Evolutionary conservation across 75 land plant genomes (phyloP), one percentile per base, ranked within the genome.

Genomic region (Adiantum capillusveneris): DNA sequence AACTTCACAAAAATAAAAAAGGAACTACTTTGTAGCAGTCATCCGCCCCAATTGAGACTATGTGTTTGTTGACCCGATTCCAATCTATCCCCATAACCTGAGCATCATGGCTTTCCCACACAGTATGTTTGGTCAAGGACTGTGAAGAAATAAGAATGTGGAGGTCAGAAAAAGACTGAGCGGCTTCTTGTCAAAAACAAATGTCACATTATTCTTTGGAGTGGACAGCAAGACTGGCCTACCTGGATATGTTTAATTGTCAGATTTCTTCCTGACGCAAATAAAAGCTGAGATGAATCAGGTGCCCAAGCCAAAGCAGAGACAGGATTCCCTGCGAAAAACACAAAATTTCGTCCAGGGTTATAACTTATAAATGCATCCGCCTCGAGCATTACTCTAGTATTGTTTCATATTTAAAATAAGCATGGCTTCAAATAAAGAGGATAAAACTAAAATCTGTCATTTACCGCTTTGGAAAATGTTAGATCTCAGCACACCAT

Each of bases 261-360:
- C 25, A 73, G 29, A 36, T 51, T 49, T 26, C 34, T 53, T 22
- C 59, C 59, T 43, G 56, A 54, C 41, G 65, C 30, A 44, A 54
- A 73, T 25, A 73, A 36, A 27, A 73, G 44, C 53, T 62, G 76
- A 30, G 60, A 46, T 36, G 76, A 73, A 19, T 66, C 65, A 56
- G 76, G 70, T 14, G 73, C 60, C 76, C 76, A 73, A 17, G 71
- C 61, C 29, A 73, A 22, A n/a, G 71, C 71, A 62, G 65, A 66
- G 19, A 73, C 49, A 53, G 71, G 43, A 54, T 64, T 44, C 43
- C 50, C 75, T 72, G 68, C 7, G 9, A 34, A 34, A 34, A 34
- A n/a, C n/a, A n/a, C n/a, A n/a, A n/a, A n/a, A n/a, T n/a, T n/a
- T n/a, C n/a, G n/a, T n/a, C n/a, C n/a, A n/a, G n/a, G n/a, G n/a